A percentile compares a stretch with the other conserved stretches of the same genome.
Evolutionary conservation across 148 eudicot species (phyloP).

Genomic region (Heliamphora exappendiculata): DNA sequence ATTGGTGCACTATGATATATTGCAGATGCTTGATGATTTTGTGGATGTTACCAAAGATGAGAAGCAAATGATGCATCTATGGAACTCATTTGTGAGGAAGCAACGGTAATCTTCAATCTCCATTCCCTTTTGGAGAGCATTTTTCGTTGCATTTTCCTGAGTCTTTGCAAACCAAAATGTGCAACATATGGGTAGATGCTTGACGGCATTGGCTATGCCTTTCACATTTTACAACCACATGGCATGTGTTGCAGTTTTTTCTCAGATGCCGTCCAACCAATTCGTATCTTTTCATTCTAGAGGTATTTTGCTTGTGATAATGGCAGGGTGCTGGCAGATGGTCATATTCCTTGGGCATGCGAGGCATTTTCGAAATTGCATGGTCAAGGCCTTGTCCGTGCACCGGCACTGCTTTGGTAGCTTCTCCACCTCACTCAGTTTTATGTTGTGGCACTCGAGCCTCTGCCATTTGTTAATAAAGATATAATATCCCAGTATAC

Average conservation of each 20-base stretch:
- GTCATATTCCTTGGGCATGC: conserved; percentile 99
- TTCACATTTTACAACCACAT: background rate
- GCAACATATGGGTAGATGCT: background rate
- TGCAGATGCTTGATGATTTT: conserved; percentile 97
- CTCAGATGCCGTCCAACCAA: background rate
- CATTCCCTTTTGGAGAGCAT: background rate
- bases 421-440: conserved; percentile 6
- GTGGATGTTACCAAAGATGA: conserved; percentile 90
- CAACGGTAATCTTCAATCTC: conserved; percentile 50
- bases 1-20: conserved; percentile 9
- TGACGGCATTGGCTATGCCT: background rate
- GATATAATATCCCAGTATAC: background rate
- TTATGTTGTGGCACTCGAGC: background rate
- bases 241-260: background rate
- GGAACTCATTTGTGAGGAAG: conserved; percentile 96
- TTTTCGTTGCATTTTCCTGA: background rate
- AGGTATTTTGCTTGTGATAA: background rate
- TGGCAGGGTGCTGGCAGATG: conserved; percentile 81
- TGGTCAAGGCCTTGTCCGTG: conserved; percentile 51
- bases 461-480: background rate
- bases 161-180: background rate
- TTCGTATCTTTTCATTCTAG: background rate
- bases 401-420: conserved; percentile 72
- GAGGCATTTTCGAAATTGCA: conserved; percentile 80
- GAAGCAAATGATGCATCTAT: conserved; percentile 94